A percentile compares a stretch with the other conserved stretches of the same genome.
phyloP scores from a whole-genome alignment of 345 rosid species.

The Salix dunnii region DNA sequence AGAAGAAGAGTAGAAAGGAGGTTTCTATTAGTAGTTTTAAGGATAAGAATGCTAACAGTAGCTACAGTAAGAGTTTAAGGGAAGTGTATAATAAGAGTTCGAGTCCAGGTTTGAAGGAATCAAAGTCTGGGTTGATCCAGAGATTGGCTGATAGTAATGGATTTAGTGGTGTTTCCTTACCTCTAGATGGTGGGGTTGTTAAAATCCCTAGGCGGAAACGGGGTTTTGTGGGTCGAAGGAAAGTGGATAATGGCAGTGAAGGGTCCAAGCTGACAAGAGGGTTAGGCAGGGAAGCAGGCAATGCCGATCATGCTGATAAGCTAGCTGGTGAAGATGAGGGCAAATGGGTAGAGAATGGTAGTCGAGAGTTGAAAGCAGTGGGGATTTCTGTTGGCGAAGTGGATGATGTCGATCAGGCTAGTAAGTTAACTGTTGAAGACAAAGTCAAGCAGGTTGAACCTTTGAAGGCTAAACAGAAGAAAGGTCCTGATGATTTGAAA shows the following conservation, averaged over 20 bases:
- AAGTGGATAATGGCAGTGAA: slow-evolving; percentile 42
- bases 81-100: slow-evolving; percentile 49
- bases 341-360: slow-evolving; percentile 19
- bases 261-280: not conserved
- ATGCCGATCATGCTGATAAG: slow-evolving; percentile 34
- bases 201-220: slow-evolving; percentile 83
- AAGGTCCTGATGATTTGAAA: slow-evolving; percentile 32
- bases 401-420: slow-evolving; percentile 32
- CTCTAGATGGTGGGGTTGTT: slow-evolving; percentile 46
- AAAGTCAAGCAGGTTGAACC: slow-evolving; percentile 29
- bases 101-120: slow-evolving; percentile 30
- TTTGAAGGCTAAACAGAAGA: slow-evolving; percentile 37
- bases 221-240: slow-evolving; percentile 70
- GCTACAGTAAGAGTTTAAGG: slow-evolving; percentile 41
- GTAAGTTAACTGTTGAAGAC: slow-evolving; percentile 36
- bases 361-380: slow-evolving; percentile 25
- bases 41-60: slow-evolving; percentile 25
- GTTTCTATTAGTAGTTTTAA: slow-evolving; percentile 53
- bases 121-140: slow-evolving; percentile 37
- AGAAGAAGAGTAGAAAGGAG: slow-evolving; percentile 59
- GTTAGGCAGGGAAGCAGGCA: slow-evolving; percentile 28
- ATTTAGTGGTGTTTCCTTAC: slow-evolving; percentile 40
- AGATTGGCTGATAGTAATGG: slow-evolving; percentile 35
- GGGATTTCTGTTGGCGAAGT: slow-evolving; percentile 35
- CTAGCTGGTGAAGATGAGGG: slow-evolving; percentile 34